Conservation (phyloP, 2,329 filamentous ascomycete genomes). For the Fusarium fracticaudum region DNA sequence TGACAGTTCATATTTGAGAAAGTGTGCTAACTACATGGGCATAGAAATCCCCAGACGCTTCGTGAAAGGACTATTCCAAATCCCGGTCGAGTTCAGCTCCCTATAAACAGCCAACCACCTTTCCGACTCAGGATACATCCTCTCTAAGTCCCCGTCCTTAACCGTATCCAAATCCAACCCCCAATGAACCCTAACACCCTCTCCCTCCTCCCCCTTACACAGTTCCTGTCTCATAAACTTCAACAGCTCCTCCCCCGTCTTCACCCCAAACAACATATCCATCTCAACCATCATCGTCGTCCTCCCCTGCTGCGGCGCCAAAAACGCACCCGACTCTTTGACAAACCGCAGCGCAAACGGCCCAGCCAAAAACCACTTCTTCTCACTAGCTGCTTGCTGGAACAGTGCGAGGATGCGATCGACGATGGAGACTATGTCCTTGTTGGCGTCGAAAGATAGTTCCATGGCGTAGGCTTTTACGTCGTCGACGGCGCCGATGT, state of each 20-base stretch:
- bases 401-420: background rate
- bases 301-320: background rate
- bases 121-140: background rate
- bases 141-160: background rate
- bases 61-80: background rate
- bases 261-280: background rate
- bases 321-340: background rate
- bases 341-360: background rate
- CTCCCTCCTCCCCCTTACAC: rapidly evolving
- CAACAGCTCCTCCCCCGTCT: background rate
- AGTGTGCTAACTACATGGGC: background rate
- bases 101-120: background rate
- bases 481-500: background rate
- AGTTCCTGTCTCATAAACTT: background rate
- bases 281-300: slow-evolving; percentile 5
- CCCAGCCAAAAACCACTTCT: background rate
- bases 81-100: background rate
- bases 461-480: background rate
- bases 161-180: background rate
- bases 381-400: background rate
- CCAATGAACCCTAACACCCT: background rate
- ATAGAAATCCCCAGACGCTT: background rate
- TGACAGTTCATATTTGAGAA: rapidly evolving
- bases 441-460: background rate
- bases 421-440: background rate